These are phyloP conservation scores for Lupinus albus DNA, from an alignment of 306 rosid genomes.

Conservation along the genomic window DNA sequence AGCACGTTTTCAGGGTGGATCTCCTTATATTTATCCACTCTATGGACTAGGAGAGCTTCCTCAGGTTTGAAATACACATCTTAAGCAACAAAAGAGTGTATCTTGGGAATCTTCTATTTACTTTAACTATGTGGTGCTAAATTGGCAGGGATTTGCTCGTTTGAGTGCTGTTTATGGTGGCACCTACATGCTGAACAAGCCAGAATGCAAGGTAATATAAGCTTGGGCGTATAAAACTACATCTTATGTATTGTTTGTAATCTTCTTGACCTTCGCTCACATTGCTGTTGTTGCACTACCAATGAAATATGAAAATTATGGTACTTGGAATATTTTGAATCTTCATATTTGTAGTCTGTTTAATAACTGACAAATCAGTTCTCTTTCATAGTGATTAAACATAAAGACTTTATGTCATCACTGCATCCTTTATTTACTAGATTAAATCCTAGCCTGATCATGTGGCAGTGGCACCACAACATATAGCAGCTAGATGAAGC, in stretches of 20 bases:
- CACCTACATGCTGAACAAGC: slow-evolving; percentile 68
- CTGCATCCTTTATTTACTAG: background rate
- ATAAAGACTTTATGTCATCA: background rate
- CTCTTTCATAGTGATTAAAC: background rate
- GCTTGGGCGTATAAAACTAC: background rate
- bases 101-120: slow-evolving; percentile 1
- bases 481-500: slow-evolving; percentile 14
- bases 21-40: slow-evolving; percentile 69
- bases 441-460: slow-evolving; percentile 7
- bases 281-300: slow-evolving; percentile 10
- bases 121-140: slow-evolving; percentile 15
- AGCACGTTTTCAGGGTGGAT: slow-evolving; percentile 67
- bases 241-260: background rate
- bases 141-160: slow-evolving; percentile 66
- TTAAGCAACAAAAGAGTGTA: background rate
- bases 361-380: background rate
- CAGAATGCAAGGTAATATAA: slow-evolving; percentile 59
- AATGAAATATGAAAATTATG: background rate
- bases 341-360: background rate
- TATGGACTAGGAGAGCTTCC: slow-evolving; percentile 69
- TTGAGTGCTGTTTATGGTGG: slow-evolving; percentile 74
- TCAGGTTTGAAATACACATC: slow-evolving; percentile 46
- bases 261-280: background rate
- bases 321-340: background rate
- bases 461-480: background rate